These are phyloP conservation scores for Cucumis melo DNA, from an alignment of 306 rosid genomes.

Conservation along the genomic window DNA sequence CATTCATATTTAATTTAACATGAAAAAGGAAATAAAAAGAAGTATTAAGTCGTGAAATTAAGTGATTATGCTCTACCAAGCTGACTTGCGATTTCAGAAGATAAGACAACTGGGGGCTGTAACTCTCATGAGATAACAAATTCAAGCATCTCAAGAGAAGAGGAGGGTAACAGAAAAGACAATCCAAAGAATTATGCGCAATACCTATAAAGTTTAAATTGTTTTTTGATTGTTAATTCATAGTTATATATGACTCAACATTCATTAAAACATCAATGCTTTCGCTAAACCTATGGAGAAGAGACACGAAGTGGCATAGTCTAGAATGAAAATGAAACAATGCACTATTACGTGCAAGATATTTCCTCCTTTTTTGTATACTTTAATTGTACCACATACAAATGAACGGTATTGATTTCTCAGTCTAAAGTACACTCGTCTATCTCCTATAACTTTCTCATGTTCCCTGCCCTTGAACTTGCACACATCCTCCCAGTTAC, in stretches of 20 bases:
- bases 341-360: not conserved
- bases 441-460: not conserved
- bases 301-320: not conserved
- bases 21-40: not conserved
- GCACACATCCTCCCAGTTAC: not conserved
- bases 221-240: not conserved
- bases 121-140: not conserved
- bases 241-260: not conserved
- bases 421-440: not conserved
- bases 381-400: not conserved
- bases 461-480: not conserved
- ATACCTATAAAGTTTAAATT: not conserved
- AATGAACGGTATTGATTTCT: not conserved
- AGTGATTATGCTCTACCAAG: not conserved
- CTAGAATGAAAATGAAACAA: not conserved
- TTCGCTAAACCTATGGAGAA: not conserved
- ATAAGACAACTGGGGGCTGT: not conserved
- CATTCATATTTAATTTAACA: not conserved
- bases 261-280: not conserved
- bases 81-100: not conserved
- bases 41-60: not conserved
- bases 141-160: constrained; percentile 4
- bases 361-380: not conserved
- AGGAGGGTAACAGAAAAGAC: not conserved
- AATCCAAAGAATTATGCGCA: not conserved